These are phyloP conservation scores for Spinacia oleracea DNA, from an alignment of 179 eudicot genomes.

Conservation along the genomic window DNA sequence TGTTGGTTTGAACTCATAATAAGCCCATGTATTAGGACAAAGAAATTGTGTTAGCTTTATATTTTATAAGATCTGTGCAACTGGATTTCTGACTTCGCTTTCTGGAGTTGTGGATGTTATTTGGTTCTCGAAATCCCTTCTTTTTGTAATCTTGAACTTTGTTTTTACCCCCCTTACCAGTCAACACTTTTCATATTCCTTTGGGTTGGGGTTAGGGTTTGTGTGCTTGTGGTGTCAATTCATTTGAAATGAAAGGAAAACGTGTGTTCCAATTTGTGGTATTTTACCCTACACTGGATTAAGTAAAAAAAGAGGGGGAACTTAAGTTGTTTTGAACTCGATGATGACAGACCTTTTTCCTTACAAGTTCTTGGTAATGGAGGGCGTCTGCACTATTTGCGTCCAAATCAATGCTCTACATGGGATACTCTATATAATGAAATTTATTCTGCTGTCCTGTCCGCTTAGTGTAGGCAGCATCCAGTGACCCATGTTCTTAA, in stretches of 20 bases:
- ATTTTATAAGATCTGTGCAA: background rate
- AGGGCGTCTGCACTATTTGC: background rate
- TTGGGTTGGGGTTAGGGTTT: too few species aligned
- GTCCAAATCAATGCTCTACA: background rate
- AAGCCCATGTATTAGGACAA: background rate
- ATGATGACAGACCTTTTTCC: background rate
- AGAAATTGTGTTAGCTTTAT: background rate
- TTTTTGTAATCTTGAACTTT: background rate
- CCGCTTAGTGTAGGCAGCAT: background rate
- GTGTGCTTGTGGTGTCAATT: too few species aligned
- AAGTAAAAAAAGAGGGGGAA: too few species aligned
- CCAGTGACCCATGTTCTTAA: background rate
- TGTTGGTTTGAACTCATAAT: background rate
- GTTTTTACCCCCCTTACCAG: too few species aligned
- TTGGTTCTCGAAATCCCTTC: background rate
- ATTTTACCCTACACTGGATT: too few species aligned
- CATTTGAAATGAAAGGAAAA: too few species aligned
- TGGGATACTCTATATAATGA: background rate
- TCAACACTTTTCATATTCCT: too few species aligned
- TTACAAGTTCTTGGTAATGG: background rate
- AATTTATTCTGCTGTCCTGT: background rate
- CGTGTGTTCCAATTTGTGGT: too few species aligned
- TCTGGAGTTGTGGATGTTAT: background rate
- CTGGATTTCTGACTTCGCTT: background rate
- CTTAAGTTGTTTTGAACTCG: too few species aligned